Percentiles rank a stretch among this genome's conserved stretches.
Evolutionary conservation across 257 asterid species (phyloP).

Genomic region (Thymus mandschuricus): DNA sequence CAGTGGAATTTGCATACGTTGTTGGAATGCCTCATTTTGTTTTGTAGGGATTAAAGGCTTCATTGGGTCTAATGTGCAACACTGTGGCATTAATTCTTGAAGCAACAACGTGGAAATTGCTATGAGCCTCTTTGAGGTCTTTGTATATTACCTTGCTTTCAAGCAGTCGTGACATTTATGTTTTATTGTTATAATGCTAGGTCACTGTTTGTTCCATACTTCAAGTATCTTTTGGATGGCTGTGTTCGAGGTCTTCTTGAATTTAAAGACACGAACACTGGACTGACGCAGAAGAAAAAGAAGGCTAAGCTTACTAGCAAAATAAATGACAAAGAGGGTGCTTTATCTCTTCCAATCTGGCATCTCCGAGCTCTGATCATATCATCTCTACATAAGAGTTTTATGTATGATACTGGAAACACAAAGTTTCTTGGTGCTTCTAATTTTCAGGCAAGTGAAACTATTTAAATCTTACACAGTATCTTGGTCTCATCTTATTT

Average conservation of each 20-base stretch:
- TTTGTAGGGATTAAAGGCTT: neutral
- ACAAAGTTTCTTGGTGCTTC: slow-evolving; percentile 67
- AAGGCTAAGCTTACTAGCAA: slow-evolving; percentile 56
- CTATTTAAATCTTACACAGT: slow-evolving; percentile 5
- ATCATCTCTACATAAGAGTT: slow-evolving; percentile 76
- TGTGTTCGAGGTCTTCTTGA: slow-evolving; percentile 65
- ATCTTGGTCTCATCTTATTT: neutral
- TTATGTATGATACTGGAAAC: slow-evolving; percentile 78
- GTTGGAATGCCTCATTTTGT: neutral
- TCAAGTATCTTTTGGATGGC: slow-evolving; percentile 82
- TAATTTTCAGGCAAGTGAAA: slow-evolving; percentile 72
- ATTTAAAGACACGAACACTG: slow-evolving; percentile 39
- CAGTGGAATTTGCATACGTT: neutral
- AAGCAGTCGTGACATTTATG: slow-evolving; percentile 10
- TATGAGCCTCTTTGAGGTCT: neutral
- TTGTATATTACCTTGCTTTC: neutral
- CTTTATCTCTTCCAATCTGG: slow-evolving; percentile 61
- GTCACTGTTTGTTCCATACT: slow-evolving; percentile 85
- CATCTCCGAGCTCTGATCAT: slow-evolving; percentile 72
- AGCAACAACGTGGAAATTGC: slow-evolving; percentile 1
- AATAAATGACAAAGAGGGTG: slow-evolving; percentile 43
- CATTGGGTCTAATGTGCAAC: neutral
- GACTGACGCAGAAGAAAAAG: slow-evolving; percentile 61
- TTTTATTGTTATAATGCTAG: slow-evolving; percentile 40
- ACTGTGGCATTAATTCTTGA: neutral